phyloP scores from a whole-genome alignment of 345 rosid species.

The Eucalyptus paniculata region DNA sequence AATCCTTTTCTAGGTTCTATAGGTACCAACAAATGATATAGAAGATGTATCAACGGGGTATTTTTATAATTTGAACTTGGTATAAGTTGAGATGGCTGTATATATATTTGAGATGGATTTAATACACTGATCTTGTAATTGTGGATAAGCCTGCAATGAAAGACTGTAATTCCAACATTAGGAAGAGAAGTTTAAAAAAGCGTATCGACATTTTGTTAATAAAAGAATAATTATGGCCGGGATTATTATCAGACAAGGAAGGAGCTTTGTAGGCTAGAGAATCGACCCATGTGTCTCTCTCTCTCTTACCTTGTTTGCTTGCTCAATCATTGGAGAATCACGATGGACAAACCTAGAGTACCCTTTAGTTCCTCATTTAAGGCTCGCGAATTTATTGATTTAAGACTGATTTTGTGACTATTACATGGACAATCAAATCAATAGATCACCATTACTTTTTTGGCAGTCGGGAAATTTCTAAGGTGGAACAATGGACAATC shows the following conservation, averaged over 20 bases:
- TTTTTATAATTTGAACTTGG: neutral
- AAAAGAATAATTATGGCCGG: neutral
- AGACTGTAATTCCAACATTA: neutral
- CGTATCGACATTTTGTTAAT: neutral
- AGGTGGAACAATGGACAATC: neutral
- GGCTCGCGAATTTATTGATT: neutral
- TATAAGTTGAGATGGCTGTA: too few species aligned
- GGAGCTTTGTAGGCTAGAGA: neutral
- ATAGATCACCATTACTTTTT: too few species aligned
- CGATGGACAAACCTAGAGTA: neutral
- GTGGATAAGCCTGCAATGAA: neutral
- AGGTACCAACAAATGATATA: too few species aligned
- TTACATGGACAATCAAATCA: too few species aligned
- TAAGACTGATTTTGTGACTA: neutral
- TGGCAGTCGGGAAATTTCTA: too few species aligned
- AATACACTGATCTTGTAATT: neutral
- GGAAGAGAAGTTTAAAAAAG: neutral
- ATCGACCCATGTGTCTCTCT: neutral
- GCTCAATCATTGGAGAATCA: neutral
- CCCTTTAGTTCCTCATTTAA: neutral
- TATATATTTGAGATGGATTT: too few species aligned
- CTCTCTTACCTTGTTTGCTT: neutral
- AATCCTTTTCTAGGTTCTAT: too few species aligned
- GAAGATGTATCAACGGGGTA: neutral
- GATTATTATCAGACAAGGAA: neutral